Percentiles rank a stretch among this genome's conserved stretches.
phyloP scores from a whole-genome alignment of 2,329 filamentous ascomycete genomes.

The Periconia sp. region DNA sequence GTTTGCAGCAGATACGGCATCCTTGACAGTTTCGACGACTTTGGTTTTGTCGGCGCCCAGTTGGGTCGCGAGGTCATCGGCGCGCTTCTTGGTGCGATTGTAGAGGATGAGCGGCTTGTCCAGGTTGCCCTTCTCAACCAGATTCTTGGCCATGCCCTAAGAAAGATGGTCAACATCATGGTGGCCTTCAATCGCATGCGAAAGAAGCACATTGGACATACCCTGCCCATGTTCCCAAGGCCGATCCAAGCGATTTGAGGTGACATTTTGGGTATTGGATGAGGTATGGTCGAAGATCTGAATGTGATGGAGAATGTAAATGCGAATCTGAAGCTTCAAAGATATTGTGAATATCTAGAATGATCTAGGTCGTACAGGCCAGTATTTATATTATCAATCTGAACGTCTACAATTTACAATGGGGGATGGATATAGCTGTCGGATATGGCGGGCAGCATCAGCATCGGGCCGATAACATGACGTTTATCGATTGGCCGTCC shows the following conservation, averaged over 20 bases:
- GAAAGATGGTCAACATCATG: not conserved
- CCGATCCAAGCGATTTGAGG: conserved; percentile 74
- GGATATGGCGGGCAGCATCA: not conserved
- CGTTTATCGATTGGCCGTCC: conserved; percentile 22
- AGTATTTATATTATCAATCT: not conserved
- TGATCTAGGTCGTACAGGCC: not conserved
- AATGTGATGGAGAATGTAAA: not conserved
- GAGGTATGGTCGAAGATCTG: not conserved
- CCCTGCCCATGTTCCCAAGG: conserved; percentile 84
- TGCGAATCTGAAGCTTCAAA: not conserved
- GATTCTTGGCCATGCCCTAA: conserved; percentile 57
- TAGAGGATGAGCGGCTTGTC: conserved; percentile 73
- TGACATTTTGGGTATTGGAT: conserved; percentile 31
- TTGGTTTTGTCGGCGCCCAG: conserved; percentile 65
- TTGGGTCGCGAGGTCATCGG: conserved; percentile 63
- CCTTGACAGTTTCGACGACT: conserved; percentile 62
- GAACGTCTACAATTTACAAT: not conserved
- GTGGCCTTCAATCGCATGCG: not conserved
- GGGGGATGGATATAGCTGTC: not conserved
- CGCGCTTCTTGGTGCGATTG: conserved; percentile 73
- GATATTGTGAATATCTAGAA: not conserved
- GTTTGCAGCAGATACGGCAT: conserved; percentile 68
- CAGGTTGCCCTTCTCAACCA: conserved; percentile 75
- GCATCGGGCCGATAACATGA: conserved; percentile 9
- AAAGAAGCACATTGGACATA: conserved; percentile 44